These are phyloP conservation scores for Chloroidium sp. DNA, from an alignment of 163 green algal genomes.

Conservation along the genomic window DNA sequence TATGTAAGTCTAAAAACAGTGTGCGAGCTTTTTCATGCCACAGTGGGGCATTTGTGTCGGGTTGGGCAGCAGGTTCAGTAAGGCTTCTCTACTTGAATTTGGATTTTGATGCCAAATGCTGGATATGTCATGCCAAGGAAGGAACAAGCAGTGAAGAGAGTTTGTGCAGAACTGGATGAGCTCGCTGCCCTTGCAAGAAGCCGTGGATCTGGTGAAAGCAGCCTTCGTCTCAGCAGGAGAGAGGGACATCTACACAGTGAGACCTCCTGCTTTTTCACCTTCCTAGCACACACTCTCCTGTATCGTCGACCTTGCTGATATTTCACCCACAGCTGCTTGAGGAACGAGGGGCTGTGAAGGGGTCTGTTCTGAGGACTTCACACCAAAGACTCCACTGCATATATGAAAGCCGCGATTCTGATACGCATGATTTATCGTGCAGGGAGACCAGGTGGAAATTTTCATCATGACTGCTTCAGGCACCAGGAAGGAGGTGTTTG, in stretches of 20 bases:
- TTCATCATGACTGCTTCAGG: conserved; percentile 89
- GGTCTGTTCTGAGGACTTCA: not conserved
- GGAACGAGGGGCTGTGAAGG: not conserved
- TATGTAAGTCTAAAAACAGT: too few relatives aligned
- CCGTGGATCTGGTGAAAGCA: conserved; percentile 93
- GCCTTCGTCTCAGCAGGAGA: conserved; percentile 92
- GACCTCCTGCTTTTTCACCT: not conserved
- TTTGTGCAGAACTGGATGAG: conserved; percentile 56
- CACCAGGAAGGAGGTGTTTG: conserved; percentile 54
- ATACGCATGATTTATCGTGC: conserved; percentile 1
- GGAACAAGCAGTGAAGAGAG: not conserved
- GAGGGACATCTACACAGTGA: conserved; percentile 95
- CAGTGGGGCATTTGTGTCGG: too few relatives aligned
- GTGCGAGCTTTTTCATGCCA: too few relatives aligned
- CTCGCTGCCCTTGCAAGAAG: conserved; percentile 69
- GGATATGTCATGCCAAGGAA: too few relatives aligned
- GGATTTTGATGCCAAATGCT: not conserved
- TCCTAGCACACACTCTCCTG: not conserved
- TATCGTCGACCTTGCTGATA: not conserved
- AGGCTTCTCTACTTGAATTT: not conserved
- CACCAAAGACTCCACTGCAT: not conserved
- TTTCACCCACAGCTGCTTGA: too few relatives aligned
- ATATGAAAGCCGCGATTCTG: not conserved
- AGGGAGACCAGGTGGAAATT: conserved; percentile 95
- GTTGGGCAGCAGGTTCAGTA: too few relatives aligned